phyloP scores from a whole-genome alignment of 2,329 filamentous ascomycete species.

The Phialophora chinensis region DNA sequence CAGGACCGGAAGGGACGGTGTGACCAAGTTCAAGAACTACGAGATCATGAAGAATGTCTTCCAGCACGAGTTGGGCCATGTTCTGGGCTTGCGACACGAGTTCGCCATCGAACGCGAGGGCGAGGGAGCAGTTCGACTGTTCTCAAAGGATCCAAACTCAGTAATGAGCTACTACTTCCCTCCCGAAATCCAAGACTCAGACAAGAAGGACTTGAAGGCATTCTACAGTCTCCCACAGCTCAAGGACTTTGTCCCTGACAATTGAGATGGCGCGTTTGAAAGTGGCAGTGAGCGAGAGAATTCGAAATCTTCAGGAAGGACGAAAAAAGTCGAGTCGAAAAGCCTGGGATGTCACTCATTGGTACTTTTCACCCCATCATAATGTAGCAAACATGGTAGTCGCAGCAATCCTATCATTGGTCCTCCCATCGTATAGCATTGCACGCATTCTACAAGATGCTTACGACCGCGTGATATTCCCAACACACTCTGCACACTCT shows the following conservation, averaged over 20 bases:
- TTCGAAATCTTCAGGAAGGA: background rate
- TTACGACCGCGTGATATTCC: background rate
- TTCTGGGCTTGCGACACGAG: slow-evolving; percentile 30
- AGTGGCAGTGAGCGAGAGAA: background rate
- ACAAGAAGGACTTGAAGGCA: slow-evolving; percentile 12
- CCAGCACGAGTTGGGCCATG: slow-evolving; percentile 30
- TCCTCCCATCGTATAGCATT: background rate
- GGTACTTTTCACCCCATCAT: background rate
- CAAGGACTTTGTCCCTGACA: slow-evolving; percentile 2
- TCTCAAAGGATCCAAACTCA: slow-evolving; percentile 13
- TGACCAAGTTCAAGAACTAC: slow-evolving; percentile 16
- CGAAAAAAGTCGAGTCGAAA: no score
- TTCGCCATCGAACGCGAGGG: slow-evolving; percentile 22
- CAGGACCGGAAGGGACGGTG: background rate
- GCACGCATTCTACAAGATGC: background rate
- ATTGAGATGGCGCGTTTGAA: background rate
- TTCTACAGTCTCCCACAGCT: slow-evolving; percentile 6
- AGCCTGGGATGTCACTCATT: slow-evolving; percentile 12
- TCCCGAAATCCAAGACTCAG: slow-evolving; percentile 13
- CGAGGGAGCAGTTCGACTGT: slow-evolving; percentile 16
- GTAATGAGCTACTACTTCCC: slow-evolving; percentile 28
- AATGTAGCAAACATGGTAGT: background rate
- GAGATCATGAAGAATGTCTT: slow-evolving; percentile 31
- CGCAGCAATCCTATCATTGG: background rate
- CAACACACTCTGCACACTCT: background rate